Percentiles rank a stretch among this genome's conserved stretches.
Evolutionary conservation across 2,329 filamentous ascomycete genomes (phyloP).

Genomic region (Penicillium sclerotiorum): DNA sequence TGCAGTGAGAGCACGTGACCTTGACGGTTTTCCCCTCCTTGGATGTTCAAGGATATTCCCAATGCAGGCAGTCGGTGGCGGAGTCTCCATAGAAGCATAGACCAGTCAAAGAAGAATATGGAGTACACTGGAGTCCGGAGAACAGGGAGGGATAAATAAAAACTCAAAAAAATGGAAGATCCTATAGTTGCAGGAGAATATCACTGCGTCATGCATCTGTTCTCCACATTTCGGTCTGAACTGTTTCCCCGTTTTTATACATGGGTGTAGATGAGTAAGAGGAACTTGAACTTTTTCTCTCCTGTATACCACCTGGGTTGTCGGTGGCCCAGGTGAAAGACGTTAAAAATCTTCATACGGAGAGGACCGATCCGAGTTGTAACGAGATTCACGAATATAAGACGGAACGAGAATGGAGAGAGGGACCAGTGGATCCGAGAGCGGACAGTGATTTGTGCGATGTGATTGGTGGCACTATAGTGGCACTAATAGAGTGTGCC

Average conservation of each 20-base stretch:
- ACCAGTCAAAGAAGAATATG: too few species aligned
- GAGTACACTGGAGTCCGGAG: too few species aligned
- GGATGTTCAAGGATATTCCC: conserved; percentile 1
- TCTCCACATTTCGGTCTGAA: conserved; percentile 9
- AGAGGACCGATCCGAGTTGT: conserved; percentile 23
- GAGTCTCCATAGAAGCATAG: too few species aligned
- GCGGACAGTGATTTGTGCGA: too few species aligned
- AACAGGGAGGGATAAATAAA: too few species aligned
- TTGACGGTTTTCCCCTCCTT: conserved; percentile 4
- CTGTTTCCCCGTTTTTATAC: too few species aligned
- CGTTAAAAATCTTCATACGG: conserved; percentile 8
- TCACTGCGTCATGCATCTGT: conserved; percentile 13
- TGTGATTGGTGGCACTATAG: too few species aligned
- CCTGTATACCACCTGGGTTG: too few species aligned
- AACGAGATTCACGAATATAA: conserved; percentile 19
- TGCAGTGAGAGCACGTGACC: conserved; percentile 18
- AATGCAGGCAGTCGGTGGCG: conserved; percentile 18
- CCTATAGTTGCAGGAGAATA: background rate
- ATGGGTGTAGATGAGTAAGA: too few species aligned
- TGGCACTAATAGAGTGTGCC: conserved; percentile 10
- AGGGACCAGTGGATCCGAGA: conserved; percentile 7
- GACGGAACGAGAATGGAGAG: conserved; percentile 16
- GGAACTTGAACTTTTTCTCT: too few species aligned
- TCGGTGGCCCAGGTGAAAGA: conserved; percentile 5
- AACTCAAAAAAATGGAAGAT: background rate